Base-by-base conservation (phyloP, 2,329 filamentous ascomycete genomes). In the Pseudogymnoascus sp. region DNA sequence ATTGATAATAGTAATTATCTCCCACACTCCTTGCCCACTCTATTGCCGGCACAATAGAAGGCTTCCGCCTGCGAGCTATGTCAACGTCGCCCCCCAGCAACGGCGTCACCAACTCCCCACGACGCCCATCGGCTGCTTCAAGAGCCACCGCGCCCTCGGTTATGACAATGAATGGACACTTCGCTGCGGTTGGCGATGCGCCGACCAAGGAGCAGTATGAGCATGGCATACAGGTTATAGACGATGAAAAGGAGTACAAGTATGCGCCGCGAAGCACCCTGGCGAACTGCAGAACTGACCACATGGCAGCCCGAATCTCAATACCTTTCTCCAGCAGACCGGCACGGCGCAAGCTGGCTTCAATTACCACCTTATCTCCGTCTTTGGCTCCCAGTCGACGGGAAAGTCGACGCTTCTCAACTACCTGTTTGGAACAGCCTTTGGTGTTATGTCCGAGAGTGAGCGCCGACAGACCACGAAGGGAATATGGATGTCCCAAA, bases 401-500 rank as follows among this genome's bases (percentile, higher is more conserved):
- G 94, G 94, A 67, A 99, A 99, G 77, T 97, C 94, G 48, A 99
- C 94, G 5, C 82, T 99, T 48, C 84, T 99, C 65, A 99, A 99
- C 77, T 81, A 92, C 74, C 85, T 99, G 61, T 99, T 99, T 72
- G 90, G 90, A 64, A 99, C 94, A 66, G 82, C 92, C 61, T 99
- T 99, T 77, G 92, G 90, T 67, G 92, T 99, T 71, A 99, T 99
- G 94, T 90, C 90, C 68, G 94, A 99, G 79, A 81, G 85, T 63
- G 91, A 96, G 74, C 84, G 94, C 65, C 86, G 91, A 63, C 94
- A 99, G 79, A 99, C 94, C 0, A 99, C 94, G 45, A 99, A 97
- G 79, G 94, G 94, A 71, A 99, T 99, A 72, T 99, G 94, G 94
- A 88, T 99, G 87, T 95, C 92, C 65, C 95, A 96, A 78, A 97